Evolutionary conservation across 371 early-diverging fungal species (phyloP).

Genomic region (Dinochytrium kinnereticum): DNA sequence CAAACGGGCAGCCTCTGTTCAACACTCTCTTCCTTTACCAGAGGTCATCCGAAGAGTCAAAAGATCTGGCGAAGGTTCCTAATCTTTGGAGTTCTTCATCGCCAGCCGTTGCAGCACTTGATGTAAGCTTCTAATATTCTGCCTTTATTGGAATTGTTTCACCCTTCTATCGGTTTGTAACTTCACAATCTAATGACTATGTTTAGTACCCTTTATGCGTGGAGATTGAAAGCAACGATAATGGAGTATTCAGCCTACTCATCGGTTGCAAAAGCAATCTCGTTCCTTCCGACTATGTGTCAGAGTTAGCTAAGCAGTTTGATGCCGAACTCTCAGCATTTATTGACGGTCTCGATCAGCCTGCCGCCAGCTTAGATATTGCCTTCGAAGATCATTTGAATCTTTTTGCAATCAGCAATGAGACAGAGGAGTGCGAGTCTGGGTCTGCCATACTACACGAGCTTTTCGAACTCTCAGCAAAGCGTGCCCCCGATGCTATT

Average conservation of each 20-base stretch:
- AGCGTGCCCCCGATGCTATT: neutral
- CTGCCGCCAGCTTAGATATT: neutral
- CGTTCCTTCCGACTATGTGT: neutral
- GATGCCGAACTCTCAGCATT: neutral
- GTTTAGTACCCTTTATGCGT: neutral
- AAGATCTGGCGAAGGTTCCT: neutral
- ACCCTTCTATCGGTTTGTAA: no score
- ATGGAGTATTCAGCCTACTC: neutral
- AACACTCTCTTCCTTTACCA: constrained; percentile 2
- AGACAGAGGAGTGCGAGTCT: neutral
- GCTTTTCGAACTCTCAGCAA: neutral
- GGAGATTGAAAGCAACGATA: neutral
- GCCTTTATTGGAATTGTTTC: neutral
- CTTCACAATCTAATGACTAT: no score
- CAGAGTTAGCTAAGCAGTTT: neutral
- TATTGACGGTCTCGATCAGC: neutral
- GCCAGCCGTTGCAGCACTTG: neutral
- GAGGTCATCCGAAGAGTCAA: neutral
- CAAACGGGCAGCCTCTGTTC: neutral
- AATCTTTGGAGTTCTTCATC: neutral
- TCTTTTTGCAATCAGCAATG: neutral
- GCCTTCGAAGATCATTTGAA: neutral
- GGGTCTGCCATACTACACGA: neutral
- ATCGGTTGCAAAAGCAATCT: neutral
- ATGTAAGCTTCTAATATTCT: neutral